These are phyloP conservation scores for Ammopiptanthus mongolicus DNA, from an alignment of 306 rosid genomes.

Conservation along the genomic window DNA sequence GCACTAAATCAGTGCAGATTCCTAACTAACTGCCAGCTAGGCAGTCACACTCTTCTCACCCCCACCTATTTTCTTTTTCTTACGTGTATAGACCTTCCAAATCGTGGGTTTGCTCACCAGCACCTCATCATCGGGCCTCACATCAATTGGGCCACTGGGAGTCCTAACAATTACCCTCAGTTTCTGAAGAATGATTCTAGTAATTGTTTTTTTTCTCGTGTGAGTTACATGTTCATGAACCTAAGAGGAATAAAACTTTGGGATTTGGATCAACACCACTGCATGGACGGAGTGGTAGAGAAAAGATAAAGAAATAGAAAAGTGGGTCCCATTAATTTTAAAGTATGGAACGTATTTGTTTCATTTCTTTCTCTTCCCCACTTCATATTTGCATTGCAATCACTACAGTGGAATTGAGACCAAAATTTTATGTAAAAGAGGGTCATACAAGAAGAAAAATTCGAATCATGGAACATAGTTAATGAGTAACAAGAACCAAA, in stretches of 20 bases:
- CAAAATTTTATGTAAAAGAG: neutral
- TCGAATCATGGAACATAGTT: neutral
- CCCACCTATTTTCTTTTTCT: no score
- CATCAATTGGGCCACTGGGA: no score
- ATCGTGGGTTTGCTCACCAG: no score
- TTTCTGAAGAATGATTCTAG: neutral
- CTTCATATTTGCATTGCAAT: neutral
- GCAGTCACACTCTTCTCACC: no score
- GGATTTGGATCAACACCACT: neutral
- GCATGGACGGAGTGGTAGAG: neutral
- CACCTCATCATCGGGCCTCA: no score
- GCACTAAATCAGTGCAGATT: no score
- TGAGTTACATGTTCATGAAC: neutral
- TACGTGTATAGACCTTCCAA: no score
- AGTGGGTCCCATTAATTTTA: neutral
- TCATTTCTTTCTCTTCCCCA: neutral
- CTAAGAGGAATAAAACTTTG: neutral
- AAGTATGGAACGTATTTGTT: neutral
- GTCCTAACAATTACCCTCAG: no score
- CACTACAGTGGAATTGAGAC: neutral
- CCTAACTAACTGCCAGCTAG: no score
- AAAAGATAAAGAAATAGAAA: neutral
- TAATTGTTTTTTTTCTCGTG: neutral
- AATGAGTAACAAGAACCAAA: neutral
- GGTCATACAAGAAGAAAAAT: neutral